A percentile compares a stretch with the other conserved stretches of the same genome.
Conservation (phyloP, 306 rosid genomes). For the Elaeagnus macrophylla region DNA sequence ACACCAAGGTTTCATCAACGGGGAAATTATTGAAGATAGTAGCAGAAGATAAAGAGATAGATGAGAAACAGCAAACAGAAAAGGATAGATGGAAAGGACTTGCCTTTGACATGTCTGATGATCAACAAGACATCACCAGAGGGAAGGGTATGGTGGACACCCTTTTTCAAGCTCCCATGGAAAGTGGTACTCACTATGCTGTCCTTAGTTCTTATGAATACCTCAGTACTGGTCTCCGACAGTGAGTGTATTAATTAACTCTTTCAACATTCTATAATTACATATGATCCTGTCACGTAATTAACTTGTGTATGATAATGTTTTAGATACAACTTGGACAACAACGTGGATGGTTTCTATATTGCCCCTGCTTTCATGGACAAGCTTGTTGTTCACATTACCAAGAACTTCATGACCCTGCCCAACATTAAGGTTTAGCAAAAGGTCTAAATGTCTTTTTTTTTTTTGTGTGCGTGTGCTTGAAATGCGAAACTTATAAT, state of each 20-base stretch:
- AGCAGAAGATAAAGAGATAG: constrained; percentile 21
- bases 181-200: constrained; percentile 28
- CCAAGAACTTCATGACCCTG: constrained; percentile 36
- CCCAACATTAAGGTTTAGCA: constrained; percentile 36
- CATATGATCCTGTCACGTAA: too few species aligned
- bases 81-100: constrained; percentile 31
- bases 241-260: constrained; percentile 12
- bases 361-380: constrained; percentile 52
- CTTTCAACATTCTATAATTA: background rate
- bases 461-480: background rate
- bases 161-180: constrained; percentile 34
- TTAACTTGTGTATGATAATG: background rate
- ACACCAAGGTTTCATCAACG: constrained; percentile 1
- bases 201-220: constrained; percentile 36
- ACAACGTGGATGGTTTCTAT: constrained; percentile 34
- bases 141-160: constrained; percentile 37
- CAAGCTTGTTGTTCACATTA: constrained; percentile 44
- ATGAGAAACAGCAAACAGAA: constrained; percentile 19
- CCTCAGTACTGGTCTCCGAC: constrained; percentile 29
- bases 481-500: too few species aligned
- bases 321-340: constrained; percentile 35
- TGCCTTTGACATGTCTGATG: constrained; percentile 29
- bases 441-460: background rate
- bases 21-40: constrained; percentile 11
- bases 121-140: constrained; percentile 39